These are phyloP conservation scores for Hordeum pubiflorum DNA, from an alignment of 202 grass and related monocot species.

Conservation along the genomic window DNA sequence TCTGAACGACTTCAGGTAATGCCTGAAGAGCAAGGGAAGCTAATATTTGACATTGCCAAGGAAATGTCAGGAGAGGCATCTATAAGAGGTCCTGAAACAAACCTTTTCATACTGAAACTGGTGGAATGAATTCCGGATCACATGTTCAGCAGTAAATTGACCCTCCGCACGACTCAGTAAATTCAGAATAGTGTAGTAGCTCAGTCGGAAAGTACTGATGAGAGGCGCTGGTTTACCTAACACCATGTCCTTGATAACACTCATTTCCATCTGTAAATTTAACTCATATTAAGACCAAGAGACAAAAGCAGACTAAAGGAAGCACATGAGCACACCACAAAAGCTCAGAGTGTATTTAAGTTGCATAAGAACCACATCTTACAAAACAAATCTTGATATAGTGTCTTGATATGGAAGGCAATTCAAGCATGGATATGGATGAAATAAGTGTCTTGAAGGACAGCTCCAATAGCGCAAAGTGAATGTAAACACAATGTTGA, in stretches of 20 bases:
- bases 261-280: conserved; percentile 93
- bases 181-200: conserved; percentile 97
- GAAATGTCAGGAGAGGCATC: conserved; percentile 8
- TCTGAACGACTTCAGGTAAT: conserved; percentile 67
- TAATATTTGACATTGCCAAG: conserved; percentile 17
- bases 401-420: background rate
- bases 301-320: background rate
- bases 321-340: background rate
- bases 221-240: conserved; percentile 93
- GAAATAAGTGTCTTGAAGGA: background rate
- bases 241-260: conserved; percentile 91
- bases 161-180: conserved; percentile 97
- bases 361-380: conserved; percentile 1
- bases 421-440: conserved; percentile 3
- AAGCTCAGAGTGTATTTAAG: background rate
- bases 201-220: conserved; percentile 90
- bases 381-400: conserved; percentile 10
- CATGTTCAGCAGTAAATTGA: conserved; percentile 98
- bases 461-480: conserved; percentile 9
- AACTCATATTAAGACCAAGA: background rate
- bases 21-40: conserved; percentile 45
- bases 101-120: conserved; percentile 98
- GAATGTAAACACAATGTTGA: conserved; percentile 1
- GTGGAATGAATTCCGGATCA: conserved; percentile 96
- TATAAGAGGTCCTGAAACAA: conserved; percentile 18